Base-by-base conservation (phyloP, 768 basidiomycete species). In the Leccinum uliginosum region DNA sequence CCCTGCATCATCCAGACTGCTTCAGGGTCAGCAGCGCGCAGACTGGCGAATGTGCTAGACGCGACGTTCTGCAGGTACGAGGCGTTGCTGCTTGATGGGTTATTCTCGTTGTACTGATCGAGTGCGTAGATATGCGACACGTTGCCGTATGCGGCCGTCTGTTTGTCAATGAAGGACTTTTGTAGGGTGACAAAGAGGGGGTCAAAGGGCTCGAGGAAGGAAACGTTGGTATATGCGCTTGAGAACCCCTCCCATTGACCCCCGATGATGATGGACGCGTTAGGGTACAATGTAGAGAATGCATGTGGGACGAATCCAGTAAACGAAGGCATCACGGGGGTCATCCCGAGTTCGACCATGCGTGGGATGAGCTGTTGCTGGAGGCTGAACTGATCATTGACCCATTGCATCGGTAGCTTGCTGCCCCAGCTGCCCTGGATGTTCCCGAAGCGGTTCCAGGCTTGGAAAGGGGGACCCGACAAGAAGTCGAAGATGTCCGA, bases 1-100 rank as follows among this genome's bases (percentile, higher is more conserved):
- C 74, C 76, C 38, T 77, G 76, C 71, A 76, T 71, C 55, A 77
- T 65, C 76, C 75, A 76, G 11, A 71, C 50, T 7, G 76, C 75
- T 35, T 75, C 66, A 3, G 76, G 71, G 45, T 77, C 76, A 10
- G 73, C 73, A 3, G 69, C 72, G 3, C 70, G 73, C 27, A 77
- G 62, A 55, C 73, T 72, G 4, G 71, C 65, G 44, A 74, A 71
- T 12, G 74, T 76, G 53, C 53, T 65, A n/a, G 68, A 66, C 10
- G 74, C 63, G 50, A 76, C 65, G 47, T 60, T 67, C 27, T 61
- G 55, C 11, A 77, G 64, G 61, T 77, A 77, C 12, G 65, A 65
- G 9, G 59, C 40, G 51, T 73, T 62, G 9, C 65, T 61, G 57
- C 68, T 75, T 45, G 66, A 72, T 3, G 76, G 75, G 44, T 72